phyloP scores from a whole-genome alignment of 1,284 basidiomycete species.

The Golubevia sp. region DNA sequence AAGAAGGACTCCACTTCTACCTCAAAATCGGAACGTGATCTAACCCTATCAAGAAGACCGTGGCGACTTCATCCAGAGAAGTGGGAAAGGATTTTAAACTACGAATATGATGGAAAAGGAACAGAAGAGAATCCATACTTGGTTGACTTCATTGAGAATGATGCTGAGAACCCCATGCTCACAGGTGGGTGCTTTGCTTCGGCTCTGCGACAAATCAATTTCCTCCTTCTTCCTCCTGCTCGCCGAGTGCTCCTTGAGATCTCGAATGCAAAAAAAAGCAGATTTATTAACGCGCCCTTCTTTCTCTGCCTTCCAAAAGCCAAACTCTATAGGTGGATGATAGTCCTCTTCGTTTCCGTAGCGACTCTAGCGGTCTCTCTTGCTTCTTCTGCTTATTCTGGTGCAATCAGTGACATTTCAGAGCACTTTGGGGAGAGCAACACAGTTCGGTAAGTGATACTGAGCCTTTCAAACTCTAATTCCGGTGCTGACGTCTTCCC shows the following conservation, averaged over 20 bases:
- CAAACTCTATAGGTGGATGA: not conserved
- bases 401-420: conserved; percentile 29
- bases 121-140: conserved; percentile 35
- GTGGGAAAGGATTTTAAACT: conserved; percentile 22
- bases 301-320: too few relatives aligned
- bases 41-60: conserved; percentile 15
- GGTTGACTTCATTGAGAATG: conserved; percentile 33
- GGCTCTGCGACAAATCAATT: too few relatives aligned
- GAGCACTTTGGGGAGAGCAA: conserved; percentile 24
- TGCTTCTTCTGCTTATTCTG: conserved; percentile 40
- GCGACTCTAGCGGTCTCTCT: conserved; percentile 45
- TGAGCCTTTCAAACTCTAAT: conserved; percentile 8
- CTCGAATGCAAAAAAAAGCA: too few relatives aligned
- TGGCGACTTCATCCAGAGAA: conserved; percentile 22
- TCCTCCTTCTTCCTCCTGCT: too few relatives aligned
- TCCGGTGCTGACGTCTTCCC: too few relatives aligned
- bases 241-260: too few relatives aligned
- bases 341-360: conserved; percentile 28
- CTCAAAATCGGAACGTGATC: not conserved
- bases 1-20: not conserved
- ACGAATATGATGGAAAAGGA: conserved; percentile 28
- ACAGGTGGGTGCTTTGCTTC: too few relatives aligned
- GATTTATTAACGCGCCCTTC: too few relatives aligned
- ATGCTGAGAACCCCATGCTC: conserved; percentile 32
- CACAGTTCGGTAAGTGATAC: conserved; percentile 27